phyloP scores from a whole-genome alignment of 768 basidiomycete species.

The Russula earlei region DNA sequence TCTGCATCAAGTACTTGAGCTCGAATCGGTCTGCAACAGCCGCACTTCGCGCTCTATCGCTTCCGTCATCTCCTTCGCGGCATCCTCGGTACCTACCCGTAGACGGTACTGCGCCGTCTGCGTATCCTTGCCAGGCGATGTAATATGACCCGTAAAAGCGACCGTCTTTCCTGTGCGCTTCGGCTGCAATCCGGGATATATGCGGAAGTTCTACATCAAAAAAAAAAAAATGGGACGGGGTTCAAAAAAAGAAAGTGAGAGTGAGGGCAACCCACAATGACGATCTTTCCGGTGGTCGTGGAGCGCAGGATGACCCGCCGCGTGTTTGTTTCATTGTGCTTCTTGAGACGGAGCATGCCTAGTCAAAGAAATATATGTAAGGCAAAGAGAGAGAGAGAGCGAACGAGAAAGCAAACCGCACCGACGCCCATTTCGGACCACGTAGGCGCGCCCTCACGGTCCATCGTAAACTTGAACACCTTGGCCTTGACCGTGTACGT shows the following conservation, averaged over 20 bases:
- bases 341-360: constrained; percentile 69
- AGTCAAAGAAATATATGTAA: background rate
- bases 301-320: constrained; percentile 64
- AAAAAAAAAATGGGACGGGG: background rate
- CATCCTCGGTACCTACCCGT: constrained; percentile 48
- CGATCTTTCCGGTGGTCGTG: constrained; percentile 64
- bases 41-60: constrained; percentile 56
- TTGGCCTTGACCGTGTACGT: constrained; percentile 48
- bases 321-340: constrained; percentile 50
- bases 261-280: constrained; percentile 43
- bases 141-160: constrained; percentile 63
- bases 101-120: constrained; percentile 52
- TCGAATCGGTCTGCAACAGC: constrained; percentile 33
- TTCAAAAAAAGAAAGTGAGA: constrained; percentile 1
- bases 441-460: constrained; percentile 33
- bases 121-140: constrained; percentile 26
- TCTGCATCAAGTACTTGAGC: constrained; percentile 19
- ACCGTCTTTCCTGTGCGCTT: constrained; percentile 43
- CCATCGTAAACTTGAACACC: constrained; percentile 49
- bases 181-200: constrained; percentile 50
- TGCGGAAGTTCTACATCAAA: constrained; percentile 58
- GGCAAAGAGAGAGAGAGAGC: background rate
- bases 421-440: constrained; percentile 68
- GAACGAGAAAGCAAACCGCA: constrained; percentile 24
- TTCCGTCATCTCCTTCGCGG: constrained; percentile 46